These are phyloP conservation scores for Wallacemonas collosoma DNA, from an alignment of 208 protist genomes.

Conservation along the genomic window DNA sequence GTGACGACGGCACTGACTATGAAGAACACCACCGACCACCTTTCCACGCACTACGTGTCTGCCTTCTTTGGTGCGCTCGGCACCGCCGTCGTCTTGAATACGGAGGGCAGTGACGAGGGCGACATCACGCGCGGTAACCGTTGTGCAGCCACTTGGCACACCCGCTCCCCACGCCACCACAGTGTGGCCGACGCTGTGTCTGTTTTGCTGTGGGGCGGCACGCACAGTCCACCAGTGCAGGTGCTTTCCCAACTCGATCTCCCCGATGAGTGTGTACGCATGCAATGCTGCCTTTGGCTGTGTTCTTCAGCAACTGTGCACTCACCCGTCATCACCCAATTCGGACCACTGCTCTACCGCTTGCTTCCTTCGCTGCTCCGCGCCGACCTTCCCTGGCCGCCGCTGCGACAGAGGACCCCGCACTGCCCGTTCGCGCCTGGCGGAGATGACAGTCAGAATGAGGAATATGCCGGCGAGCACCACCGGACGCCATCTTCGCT, in stretches of 20 bases:
- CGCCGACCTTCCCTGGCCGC: background rate
- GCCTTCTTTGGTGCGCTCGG: slow-evolving; percentile 3
- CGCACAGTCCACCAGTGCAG: slow-evolving; percentile 49
- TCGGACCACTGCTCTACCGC: background rate
- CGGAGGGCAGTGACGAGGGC: background rate
- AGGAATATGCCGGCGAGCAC: background rate
- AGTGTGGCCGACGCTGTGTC: background rate
- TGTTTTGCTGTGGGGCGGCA: slow-evolving; percentile 34
- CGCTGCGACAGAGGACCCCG: no score
- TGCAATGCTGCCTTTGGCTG: slow-evolving; percentile 11
- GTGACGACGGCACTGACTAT: no score
- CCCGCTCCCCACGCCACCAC: slow-evolving; percentile 11
- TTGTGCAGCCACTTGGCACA: background rate
- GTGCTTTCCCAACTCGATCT: slow-evolving; percentile 43
- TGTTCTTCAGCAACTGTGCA: background rate
- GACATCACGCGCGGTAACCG: slow-evolving; percentile 3
- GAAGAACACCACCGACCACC: background rate
- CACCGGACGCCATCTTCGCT: slow-evolving; percentile 6
- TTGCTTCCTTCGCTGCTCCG: background rate
- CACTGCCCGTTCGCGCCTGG: no score
- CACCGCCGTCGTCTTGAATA: background rate
- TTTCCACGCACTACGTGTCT: slow-evolving; percentile 1
- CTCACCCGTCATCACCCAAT: background rate
- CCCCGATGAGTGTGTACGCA: slow-evolving; percentile 33
- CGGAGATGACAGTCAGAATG: no score